Evolutionary conservation across 1,139 yeast genomes (phyloP), one percentile per base, ranked within the genome.

Genomic region (Taphrina populina): DNA sequence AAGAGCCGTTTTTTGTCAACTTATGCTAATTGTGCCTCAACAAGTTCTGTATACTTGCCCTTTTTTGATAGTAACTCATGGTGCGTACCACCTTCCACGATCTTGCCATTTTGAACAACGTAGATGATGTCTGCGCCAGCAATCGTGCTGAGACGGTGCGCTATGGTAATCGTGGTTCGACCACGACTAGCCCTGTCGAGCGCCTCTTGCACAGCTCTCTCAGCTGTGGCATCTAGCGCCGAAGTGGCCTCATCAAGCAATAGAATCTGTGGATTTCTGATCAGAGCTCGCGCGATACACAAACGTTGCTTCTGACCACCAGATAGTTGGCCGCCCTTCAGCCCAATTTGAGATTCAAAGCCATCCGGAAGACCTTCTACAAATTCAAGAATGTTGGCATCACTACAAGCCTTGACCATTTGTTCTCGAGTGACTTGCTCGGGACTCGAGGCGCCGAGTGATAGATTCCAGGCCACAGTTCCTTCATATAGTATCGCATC

Each of bases 401-500:
- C 78, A 40, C 74, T 76, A 1, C 92, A 82, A 0, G 95, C 96
- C 52, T 75, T 74, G 52, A 80, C 76, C 20, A 90, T 79, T 62
- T 83, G 83, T 56, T 79, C 83, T 30, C 77, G 74, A 1, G 81
- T 74, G 20, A 84, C 82, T 5, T 32, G 23, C 23, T 13, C 13
- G 47, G 74, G 75, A 13, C 72, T 75, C n/a, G 72, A 73, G 52
- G 66, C 69, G 0, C 96, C 96, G 67, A 88, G 88, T 5, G 80
- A 76, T 52, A 90, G 83, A 65, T 90, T 90, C 23, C 88, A 95
- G 53, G 83, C 80, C 30, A 90, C 81, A 0, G 95, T 81, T 1
- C 96, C 96, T 51, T 92, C 83, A 74, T 88, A 88, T 57, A 90
- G 72, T 17, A 86, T 79, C 0, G 97, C 95, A 64, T 90, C 96